Base-by-base conservation (phyloP, 2,329 filamentous ascomycete species). In the Fusarium odoratissimum region DNA sequence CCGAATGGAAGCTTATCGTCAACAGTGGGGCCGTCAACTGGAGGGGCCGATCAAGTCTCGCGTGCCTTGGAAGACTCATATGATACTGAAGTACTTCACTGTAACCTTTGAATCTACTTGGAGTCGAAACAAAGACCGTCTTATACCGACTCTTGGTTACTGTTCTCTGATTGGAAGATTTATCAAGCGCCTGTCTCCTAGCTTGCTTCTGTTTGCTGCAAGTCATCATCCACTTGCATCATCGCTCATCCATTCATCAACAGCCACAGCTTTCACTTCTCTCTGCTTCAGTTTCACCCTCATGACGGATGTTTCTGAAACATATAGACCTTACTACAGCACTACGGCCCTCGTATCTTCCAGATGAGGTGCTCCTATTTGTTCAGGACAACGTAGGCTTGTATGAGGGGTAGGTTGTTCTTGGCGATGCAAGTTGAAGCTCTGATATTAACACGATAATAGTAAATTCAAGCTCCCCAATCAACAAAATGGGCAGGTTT, bases 311-410 rank as follows among this genome's bases (percentile, higher is more conserved):
- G 95, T 97, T 97, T 90, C 88, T 98, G 88, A 95, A 97, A 88
- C 91, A 93, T 78, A 89, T 98, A 82, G 95, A 99, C 84, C 90
- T 99, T 79, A 99, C 96, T 65, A 97, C 95, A 85, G 96, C 96
- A 80, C 90, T 98, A 80, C 93, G 96, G 87, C 96, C 96, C 78
- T 93, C 92, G 69, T 92, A 98, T 81, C 89, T 97, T 75, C 93
- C 94, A 79, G 96, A 98, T 87, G 96, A 99, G 88, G 93, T 94
- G 76, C 87, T 98, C 60, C 89, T 99, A 67, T 98, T 97, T 84
- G 95, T 99, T 65, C 95, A 98, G 85, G 95, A 98, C 87, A 95
- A 94, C 82, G 95, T 99, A 78, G 96, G 96, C 76, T 87, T 99
- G 70, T 99, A 99, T 85, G 94, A 98, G 88, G 96, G 96, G 95